A percentile compares a stretch with the other conserved stretches of the same genome.
Evolutionary conservation across 176 grass and related monocot genomes (phyloP).

Genomic region (Carex cristatella): DNA sequence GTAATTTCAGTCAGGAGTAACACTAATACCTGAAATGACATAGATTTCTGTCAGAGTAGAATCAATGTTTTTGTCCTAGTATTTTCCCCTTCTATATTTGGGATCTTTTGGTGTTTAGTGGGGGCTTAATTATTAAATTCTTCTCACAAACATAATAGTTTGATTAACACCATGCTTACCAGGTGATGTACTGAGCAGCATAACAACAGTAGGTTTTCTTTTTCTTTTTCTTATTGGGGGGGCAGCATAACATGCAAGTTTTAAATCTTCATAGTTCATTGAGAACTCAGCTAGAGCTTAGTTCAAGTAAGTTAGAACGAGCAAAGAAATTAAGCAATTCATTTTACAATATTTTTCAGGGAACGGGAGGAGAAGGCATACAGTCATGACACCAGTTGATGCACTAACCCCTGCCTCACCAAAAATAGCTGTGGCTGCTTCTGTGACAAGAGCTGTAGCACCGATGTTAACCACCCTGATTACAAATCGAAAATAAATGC

Average conservation of each 20-base stretch:
- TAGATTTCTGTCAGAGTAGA: not conserved
- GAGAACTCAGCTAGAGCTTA: not conserved
- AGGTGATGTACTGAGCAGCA: not conserved
- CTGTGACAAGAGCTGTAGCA: constrained; percentile 87
- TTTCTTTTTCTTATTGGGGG: not conserved
- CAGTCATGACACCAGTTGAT: constrained; percentile 96
- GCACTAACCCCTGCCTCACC: constrained; percentile 92
- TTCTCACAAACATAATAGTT: not conserved
- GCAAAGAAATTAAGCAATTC: not conserved
- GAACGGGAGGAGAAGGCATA: constrained; percentile 27
- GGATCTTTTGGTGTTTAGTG: not conserved
- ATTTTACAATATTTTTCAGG: constrained; percentile 6
- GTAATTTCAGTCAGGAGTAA: constrained; percentile 98
- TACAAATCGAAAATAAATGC: constrained; percentile 28
- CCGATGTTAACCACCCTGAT: constrained; percentile 90
- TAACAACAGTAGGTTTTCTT: not conserved
- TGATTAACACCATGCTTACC: not conserved
- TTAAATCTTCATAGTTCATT: not conserved
- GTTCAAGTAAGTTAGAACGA: not conserved
- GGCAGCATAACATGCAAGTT: not conserved
- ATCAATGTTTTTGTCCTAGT: not conserved
- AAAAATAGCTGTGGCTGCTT: constrained; percentile 94
- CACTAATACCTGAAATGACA: constrained; percentile 61
- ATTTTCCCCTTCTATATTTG: not conserved
- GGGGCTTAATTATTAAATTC: not conserved